A percentile compares a stretch with the other conserved stretches of the same genome.
Evolutionary conservation across 73 alveolate species (phyloP).

Genomic region (Paramecium biaurelia): DNA sequence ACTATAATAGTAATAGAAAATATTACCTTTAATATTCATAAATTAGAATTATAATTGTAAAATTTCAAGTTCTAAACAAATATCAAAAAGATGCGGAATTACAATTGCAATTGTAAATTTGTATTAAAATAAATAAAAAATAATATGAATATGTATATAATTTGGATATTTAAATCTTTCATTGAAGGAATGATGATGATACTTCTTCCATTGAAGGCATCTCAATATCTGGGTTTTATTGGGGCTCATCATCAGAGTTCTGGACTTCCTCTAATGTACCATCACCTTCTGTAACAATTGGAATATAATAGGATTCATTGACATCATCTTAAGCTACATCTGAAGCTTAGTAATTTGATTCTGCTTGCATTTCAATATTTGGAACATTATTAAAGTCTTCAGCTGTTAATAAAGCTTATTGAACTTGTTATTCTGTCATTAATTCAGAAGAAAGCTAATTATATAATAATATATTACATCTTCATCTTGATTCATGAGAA

Average conservation of each 20-base stretch:
- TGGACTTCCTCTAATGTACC: constrained; percentile 12
- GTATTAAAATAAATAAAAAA: not conserved
- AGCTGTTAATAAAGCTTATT: not conserved
- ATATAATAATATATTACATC: not conserved
- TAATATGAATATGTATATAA: not conserved
- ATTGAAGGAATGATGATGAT: not conserved
- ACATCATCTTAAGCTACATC: constrained; percentile 6
- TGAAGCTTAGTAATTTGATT: not conserved
- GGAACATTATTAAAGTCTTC: constrained; percentile 21
- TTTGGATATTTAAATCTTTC: not conserved
- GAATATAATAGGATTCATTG: not conserved
- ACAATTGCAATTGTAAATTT: not conserved
- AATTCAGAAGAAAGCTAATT: not conserved
- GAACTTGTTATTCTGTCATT: constrained; percentile 30
- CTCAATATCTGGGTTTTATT: not conserved
- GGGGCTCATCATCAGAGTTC: not conserved
- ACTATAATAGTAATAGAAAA: not conserved
- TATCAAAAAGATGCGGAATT: not conserved
- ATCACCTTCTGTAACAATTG: constrained; percentile 22
- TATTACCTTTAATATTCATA: not conserved
- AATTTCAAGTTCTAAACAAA: not conserved
- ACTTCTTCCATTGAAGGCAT: constrained; percentile 1
- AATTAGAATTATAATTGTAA: not conserved
- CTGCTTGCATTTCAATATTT: constrained; percentile 35
- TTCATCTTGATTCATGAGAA: not conserved